Conservation (phyloP, 495 filamentous ascomycete genomes). For the Penicillium waksmanii region DNA sequence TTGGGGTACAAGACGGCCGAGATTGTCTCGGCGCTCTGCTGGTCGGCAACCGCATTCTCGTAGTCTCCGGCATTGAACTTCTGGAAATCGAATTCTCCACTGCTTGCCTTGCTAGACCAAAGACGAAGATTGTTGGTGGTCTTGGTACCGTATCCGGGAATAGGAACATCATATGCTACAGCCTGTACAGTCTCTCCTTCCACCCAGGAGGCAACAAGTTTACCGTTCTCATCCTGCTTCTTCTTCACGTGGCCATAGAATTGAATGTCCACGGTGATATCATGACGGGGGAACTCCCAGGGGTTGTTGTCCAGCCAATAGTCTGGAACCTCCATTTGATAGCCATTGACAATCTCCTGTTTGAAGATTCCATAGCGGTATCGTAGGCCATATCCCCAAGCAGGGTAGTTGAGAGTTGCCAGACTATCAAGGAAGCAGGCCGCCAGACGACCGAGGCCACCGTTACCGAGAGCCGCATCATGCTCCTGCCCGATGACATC, state of each 20-base stretch:
- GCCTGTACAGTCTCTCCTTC: slow-evolving; percentile 92
- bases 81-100: slow-evolving; percentile 98
- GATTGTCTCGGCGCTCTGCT: slow-evolving; percentile 96
- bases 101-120: slow-evolving; percentile 96
- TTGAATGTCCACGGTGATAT: slow-evolving; percentile 93
- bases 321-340: slow-evolving; percentile 96
- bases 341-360: slow-evolving; percentile 97
- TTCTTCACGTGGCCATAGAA: slow-evolving; percentile 88
- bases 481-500: slow-evolving; percentile 95
- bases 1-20: slow-evolving; percentile 97
- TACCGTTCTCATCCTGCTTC: slow-evolving; percentile 74
- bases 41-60: slow-evolving; percentile 93
- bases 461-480: slow-evolving; percentile 95
- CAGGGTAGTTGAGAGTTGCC: slow-evolving; percentile 90
- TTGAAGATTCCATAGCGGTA: slow-evolving; percentile 99
- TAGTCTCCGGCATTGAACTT: slow-evolving; percentile 99
- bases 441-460: slow-evolving; percentile 90
- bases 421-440: slow-evolving; percentile 97
- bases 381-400: slow-evolving; percentile 94
- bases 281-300: slow-evolving; percentile 96
- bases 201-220: slow-evolving; percentile 74
- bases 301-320: slow-evolving; percentile 99
- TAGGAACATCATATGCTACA: slow-evolving; percentile 92
- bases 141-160: slow-evolving; percentile 86
- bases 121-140: slow-evolving; percentile 95